These are phyloP conservation scores for Colletotrichum salicis DNA, from an alignment of 2,329 filamentous ascomycete species.

Conservation along the genomic window DNA sequence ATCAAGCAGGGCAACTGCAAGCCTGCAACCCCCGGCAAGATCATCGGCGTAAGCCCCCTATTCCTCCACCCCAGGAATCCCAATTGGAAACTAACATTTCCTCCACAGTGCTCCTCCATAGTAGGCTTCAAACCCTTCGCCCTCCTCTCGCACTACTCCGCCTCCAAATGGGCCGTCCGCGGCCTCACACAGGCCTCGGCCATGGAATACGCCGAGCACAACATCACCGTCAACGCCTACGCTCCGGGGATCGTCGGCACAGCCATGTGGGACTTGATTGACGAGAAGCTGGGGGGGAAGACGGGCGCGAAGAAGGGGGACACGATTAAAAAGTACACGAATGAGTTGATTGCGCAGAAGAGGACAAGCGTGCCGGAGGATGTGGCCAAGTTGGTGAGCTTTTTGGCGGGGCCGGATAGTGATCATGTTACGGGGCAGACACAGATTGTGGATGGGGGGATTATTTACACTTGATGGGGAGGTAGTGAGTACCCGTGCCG, in stretches of 20 bases:
- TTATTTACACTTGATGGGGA: constrained; percentile 14
- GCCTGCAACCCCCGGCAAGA: constrained; percentile 46
- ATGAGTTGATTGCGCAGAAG: constrained; percentile 65
- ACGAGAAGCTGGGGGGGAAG: constrained; percentile 59
- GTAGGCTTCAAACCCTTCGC: constrained; percentile 70
- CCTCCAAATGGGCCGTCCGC: constrained; percentile 74
- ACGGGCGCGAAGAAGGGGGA: constrained; percentile 56
- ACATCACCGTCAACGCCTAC: constrained; percentile 75
- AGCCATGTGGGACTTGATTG: constrained; percentile 76
- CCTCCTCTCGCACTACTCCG: constrained; percentile 70
- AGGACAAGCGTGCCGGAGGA: constrained; percentile 70
- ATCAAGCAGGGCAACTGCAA: constrained; percentile 61
- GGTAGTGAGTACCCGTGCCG: too few relatives aligned
- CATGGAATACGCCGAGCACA: constrained; percentile 71
- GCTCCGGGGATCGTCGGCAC: constrained; percentile 76
- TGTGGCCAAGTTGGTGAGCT: constrained; percentile 71
- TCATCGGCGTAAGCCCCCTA: constrained; percentile 55
- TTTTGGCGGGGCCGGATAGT: constrained; percentile 66
- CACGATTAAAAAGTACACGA: constrained; percentile 64
- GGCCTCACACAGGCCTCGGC: constrained; percentile 71
- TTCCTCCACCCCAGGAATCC: background rate
- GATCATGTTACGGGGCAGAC: constrained; percentile 76
- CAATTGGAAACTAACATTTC: background rate
- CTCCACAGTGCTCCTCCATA: constrained; percentile 52
- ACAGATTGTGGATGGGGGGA: constrained; percentile 68